A percentile compares a stretch with the other conserved stretches of the same genome.
phyloP scores from a whole-genome alignment of 2,329 filamentous ascomycete genomes.

The Aspergillus thermomutatus region DNA sequence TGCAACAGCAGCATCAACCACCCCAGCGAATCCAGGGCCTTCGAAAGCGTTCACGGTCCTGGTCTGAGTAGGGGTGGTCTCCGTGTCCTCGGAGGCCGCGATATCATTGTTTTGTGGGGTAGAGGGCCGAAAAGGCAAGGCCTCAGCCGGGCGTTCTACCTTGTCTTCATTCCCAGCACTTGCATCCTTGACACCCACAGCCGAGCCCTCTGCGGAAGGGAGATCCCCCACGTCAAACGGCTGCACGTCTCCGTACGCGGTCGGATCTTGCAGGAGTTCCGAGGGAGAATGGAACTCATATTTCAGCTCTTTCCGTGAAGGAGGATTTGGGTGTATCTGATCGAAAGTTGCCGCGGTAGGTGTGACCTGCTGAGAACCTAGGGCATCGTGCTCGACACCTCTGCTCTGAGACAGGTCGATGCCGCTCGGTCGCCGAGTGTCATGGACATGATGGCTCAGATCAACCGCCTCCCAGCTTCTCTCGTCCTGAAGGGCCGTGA shows the following conservation, averaged over 20 bases:
- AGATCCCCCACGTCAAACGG: slow-evolving; percentile 21
- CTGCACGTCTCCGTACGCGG: slow-evolving; percentile 19
- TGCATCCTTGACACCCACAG: slow-evolving; percentile 20
- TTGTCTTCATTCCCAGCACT: slow-evolving; percentile 15
- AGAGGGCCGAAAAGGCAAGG: slow-evolving; percentile 16
- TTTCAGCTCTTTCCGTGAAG: slow-evolving; percentile 36
- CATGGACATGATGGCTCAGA: slow-evolving; percentile 16
- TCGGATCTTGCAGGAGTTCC: slow-evolving; percentile 42
- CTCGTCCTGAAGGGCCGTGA: slow-evolving; percentile 27
- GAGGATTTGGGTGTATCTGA: slow-evolving; percentile 14
- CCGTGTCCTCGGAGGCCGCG: slow-evolving; percentile 9
- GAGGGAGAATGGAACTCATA: slow-evolving; percentile 48
- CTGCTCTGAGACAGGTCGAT: slow-evolving; percentile 28
- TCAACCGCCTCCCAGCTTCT: slow-evolving; percentile 30
- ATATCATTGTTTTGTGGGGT: slow-evolving; percentile 15
- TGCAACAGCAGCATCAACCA: slow-evolving; percentile 24
- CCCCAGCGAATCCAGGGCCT: slow-evolving; percentile 15
- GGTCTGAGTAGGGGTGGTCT: slow-evolving; percentile 10
- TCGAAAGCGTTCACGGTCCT: background rate
- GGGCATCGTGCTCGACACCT: slow-evolving; percentile 41
- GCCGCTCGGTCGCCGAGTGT: slow-evolving; percentile 23
- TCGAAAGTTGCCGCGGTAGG: slow-evolving; percentile 59
- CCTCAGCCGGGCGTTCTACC: slow-evolving; percentile 13
- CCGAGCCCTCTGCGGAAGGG: slow-evolving; percentile 31
- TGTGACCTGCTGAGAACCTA: slow-evolving; percentile 65